A percentile compares a stretch with the other conserved stretches of the same genome.
Conservation (phyloP, 75 land plant species). For the Cryptomeria japonica region DNA sequence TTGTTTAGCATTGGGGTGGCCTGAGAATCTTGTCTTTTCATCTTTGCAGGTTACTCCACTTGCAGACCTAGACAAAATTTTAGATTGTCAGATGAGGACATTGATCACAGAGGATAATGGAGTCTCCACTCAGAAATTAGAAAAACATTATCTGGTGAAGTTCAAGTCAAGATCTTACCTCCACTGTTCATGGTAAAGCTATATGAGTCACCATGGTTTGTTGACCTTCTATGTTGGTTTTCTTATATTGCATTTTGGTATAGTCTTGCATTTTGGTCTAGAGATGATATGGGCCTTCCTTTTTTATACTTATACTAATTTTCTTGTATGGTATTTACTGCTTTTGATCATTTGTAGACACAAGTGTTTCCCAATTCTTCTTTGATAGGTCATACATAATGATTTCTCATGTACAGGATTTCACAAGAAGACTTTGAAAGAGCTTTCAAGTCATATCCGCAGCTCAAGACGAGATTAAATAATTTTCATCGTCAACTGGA, state of each 20-base stretch:
- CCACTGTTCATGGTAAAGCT: conserved; percentile 81
- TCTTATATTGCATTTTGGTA: neutral
- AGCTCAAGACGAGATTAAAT: conserved; percentile 68
- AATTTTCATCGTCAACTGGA: conserved; percentile 75
- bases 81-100: conserved; percentile 82
- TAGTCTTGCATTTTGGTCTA: neutral
- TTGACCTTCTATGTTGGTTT: neutral
- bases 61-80: conserved; percentile 83
- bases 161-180: conserved; percentile 89
- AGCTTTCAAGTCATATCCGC: conserved; percentile 69
- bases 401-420: conserved; percentile 48
- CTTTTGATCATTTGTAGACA: conserved; percentile 1
- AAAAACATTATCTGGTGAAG: conserved; percentile 90
- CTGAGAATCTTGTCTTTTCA: neutral
- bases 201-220: neutral
- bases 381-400: neutral
- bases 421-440: conserved; percentile 75
- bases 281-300: neutral
- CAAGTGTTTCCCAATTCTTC: neutral
- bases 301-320: neutral
- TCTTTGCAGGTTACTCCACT: conserved; percentile 73
- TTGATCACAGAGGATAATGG: conserved; percentile 36
- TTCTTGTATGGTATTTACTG: neutral
- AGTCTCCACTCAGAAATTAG: conserved; percentile 36
- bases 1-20: neutral